These are phyloP conservation scores for Xylaria sp. DNA, from an alignment of 2,329 filamentous ascomycete species.

Conservation along the genomic window DNA sequence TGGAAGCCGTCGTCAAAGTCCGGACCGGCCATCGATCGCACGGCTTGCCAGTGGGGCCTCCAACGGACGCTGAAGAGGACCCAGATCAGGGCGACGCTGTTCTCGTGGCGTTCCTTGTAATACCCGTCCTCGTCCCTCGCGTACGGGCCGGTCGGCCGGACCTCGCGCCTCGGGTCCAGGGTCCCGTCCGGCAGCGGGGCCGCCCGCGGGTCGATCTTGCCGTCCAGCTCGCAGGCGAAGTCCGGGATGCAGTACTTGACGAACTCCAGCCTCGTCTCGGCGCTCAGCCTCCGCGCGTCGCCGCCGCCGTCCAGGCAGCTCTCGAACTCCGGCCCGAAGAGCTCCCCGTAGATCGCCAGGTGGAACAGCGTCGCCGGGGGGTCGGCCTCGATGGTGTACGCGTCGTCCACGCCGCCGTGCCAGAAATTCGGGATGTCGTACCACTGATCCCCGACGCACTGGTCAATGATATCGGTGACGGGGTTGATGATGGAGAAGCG, in stretches of 20 bases:
- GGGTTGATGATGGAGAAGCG: constrained; percentile 20
- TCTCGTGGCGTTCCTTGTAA: constrained; percentile 50
- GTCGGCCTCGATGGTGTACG: constrained; percentile 10
- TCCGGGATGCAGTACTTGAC: constrained; percentile 23
- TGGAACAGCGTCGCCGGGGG: constrained; percentile 9
- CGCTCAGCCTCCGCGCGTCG: neutral
- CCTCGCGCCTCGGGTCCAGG: too few relatives aligned
- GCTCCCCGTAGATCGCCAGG: constrained; percentile 23
- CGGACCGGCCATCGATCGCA: constrained; percentile 4
- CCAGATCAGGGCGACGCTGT: constrained; percentile 9
- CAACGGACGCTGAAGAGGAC: constrained; percentile 12
- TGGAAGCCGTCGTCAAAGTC: constrained; percentile 7
- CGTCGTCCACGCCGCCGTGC: constrained; percentile 7
- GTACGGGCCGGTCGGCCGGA: neutral
- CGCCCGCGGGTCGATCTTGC: neutral
- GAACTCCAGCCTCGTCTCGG: constrained; percentile 21
- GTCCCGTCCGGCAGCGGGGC: too few relatives aligned
- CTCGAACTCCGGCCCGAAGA: constrained; percentile 26
- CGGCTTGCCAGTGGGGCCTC: constrained; percentile 1
- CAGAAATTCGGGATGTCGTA: neutral
- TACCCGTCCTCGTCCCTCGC: neutral
- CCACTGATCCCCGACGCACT: constrained; percentile 10
- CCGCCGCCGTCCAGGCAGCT: constrained; percentile 2
- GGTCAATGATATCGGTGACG: constrained; percentile 14
- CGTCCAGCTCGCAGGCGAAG: neutral